Percentiles rank a stretch among this genome's conserved stretches.
phyloP scores from a whole-genome alignment of 2,329 filamentous ascomycete genomes.

The Cyphellophora europaea region DNA sequence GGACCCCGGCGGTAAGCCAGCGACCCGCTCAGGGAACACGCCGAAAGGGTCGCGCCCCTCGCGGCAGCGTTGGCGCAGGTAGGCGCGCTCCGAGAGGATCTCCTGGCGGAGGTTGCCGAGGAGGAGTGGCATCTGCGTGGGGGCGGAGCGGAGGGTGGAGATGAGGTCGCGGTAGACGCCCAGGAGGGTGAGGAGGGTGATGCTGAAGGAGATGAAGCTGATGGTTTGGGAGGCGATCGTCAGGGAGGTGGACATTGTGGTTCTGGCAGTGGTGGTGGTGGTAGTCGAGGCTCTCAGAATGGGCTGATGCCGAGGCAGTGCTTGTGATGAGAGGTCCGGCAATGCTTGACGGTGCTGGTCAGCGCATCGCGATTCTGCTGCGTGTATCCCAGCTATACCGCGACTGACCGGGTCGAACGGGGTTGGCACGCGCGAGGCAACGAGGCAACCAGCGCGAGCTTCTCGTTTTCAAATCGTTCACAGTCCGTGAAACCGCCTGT shows the following conservation, averaged over 20 bases:
- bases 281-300: too few species aligned
- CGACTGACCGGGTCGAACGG: too few species aligned
- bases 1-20: background rate
- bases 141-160: conserved; percentile 13
- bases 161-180: conserved; percentile 15
- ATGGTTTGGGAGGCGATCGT: conserved; percentile 8
- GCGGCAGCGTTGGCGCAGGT: conserved; percentile 10
- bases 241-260: background rate
- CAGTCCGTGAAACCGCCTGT: too few species aligned
- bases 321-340: too few species aligned
- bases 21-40: conserved; percentile 8
- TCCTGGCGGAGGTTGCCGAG: conserved; percentile 17
- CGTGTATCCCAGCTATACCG: too few species aligned
- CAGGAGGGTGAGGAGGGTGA: conserved; percentile 15
- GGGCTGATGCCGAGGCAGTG: too few species aligned
- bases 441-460: too few species aligned
- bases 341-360: too few species aligned
- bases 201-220: conserved; percentile 16
- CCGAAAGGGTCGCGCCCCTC: conserved; percentile 12
- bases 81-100: conserved; percentile 11
- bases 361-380: too few species aligned
- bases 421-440: too few species aligned
- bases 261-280: too few species aligned
- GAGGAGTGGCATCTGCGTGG: conserved; percentile 10
- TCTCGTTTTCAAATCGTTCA: too few species aligned